Conservation (phyloP, 495 filamentous ascomycete genomes). For the Glonium stellatum region DNA sequence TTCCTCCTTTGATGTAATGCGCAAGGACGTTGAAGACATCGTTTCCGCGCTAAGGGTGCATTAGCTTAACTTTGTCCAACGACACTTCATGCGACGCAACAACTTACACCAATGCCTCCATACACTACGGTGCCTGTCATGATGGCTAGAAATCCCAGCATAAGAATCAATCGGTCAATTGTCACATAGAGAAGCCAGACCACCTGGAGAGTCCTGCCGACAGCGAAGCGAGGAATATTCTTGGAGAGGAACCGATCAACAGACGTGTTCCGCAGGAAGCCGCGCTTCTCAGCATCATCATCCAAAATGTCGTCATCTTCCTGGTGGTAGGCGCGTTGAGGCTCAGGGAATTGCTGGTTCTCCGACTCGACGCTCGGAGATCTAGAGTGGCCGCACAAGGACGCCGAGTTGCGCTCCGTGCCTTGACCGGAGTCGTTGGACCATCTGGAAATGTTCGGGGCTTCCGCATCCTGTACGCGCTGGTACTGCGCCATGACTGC, state of each 20-base stretch:
- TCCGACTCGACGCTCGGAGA: conserved; percentile 50
- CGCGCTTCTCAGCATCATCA: conserved; percentile 36
- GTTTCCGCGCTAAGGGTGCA: conserved; percentile 42
- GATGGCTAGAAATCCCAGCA: conserved; percentile 59
- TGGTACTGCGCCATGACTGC: conserved; percentile 59
- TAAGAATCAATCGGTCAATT: conserved; percentile 56
- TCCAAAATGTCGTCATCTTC: conserved; percentile 44
- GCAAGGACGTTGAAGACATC: conserved; percentile 79
- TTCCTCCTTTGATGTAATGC: conserved; percentile 94
- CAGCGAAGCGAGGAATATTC: conserved; percentile 50
- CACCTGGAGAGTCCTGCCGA: conserved; percentile 52
- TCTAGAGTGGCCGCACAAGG: conserved; percentile 56
- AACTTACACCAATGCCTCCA: conserved; percentile 62
- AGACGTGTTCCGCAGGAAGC: conserved; percentile 42
- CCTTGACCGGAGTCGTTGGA: conserved; percentile 88
- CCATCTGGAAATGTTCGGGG: conserved; percentile 51
- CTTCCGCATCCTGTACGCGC: conserved; percentile 42
- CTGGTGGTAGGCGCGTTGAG: conserved; percentile 40
- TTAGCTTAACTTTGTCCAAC: conserved; percentile 5
- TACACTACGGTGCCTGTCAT: conserved; percentile 60
- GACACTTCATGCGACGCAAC: not conserved
- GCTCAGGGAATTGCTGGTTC: conserved; percentile 40
- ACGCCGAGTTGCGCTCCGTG: conserved; percentile 64
- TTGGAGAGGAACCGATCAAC: conserved; percentile 44
- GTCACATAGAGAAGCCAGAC: conserved; percentile 52